phyloP scores from a whole-genome alignment of 345 rosid genomes.

The Turnera subulata region DNA sequence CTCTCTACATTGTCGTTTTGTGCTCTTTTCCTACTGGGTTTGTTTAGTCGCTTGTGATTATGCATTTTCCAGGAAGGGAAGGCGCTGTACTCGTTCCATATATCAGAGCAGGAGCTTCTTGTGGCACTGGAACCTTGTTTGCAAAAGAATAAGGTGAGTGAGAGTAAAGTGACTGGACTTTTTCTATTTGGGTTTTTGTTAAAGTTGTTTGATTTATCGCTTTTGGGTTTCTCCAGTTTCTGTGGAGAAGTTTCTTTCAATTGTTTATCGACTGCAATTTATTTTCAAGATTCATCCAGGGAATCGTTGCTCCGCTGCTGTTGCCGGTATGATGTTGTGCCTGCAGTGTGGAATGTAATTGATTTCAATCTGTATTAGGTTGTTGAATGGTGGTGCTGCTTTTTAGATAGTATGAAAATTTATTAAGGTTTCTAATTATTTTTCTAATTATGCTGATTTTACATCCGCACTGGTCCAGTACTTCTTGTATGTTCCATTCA shows the following conservation, averaged over 20 bases:
- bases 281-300: conserved; percentile 85
- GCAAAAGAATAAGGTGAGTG: conserved; percentile 69
- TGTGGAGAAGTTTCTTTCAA: conserved; percentile 84
- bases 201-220: too few relatives aligned
- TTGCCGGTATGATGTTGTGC: conserved; percentile 78
- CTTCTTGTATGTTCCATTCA: too few relatives aligned
- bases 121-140: conserved; percentile 73
- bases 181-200: background rate
- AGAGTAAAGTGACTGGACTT: background rate
- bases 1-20: conserved; percentile 28
- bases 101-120: too few relatives aligned
- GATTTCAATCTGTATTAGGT: background rate
- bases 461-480: too few relatives aligned
- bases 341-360: background rate
- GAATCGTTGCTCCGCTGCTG: too few relatives aligned
- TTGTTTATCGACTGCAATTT: conserved; percentile 94
- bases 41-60: too few relatives aligned
- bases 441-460: conserved; percentile 24
- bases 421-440: conserved; percentile 7
- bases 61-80: too few relatives aligned
- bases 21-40: too few relatives aligned
- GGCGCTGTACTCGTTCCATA: conserved; percentile 79
- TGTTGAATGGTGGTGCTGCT: too few relatives aligned
- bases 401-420: too few relatives aligned
- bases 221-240: conserved; percentile 77